These are phyloP conservation scores for Botrytis hyacinthi DNA, from an alignment of 2,329 filamentous ascomycete species.

Conservation along the genomic window DNA sequence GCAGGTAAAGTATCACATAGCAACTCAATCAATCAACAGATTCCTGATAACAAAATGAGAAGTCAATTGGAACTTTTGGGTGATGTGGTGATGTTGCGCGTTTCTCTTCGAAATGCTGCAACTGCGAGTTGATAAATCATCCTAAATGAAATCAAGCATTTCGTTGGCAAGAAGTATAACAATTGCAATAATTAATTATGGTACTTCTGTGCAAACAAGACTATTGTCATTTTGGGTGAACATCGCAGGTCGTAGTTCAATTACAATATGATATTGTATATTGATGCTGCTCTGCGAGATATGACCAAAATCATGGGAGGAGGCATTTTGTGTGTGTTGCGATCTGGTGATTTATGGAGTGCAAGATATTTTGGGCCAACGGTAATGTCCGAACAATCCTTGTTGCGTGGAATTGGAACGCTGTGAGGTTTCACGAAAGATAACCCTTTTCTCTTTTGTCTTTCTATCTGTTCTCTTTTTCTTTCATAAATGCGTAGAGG, in stretches of 20 bases:
- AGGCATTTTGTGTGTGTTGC: conserved; percentile 34
- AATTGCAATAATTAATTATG: background rate
- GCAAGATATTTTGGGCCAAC: conserved; percentile 26
- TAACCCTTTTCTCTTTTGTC: conserved; percentile 14
- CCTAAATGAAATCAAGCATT: background rate
- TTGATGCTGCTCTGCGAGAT: conserved; percentile 27
- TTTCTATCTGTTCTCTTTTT: background rate
- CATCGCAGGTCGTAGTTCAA: conserved; percentile 22
- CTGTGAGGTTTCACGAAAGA: conserved; percentile 31
- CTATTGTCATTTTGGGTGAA: conserved; percentile 24
- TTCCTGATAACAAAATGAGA: conserved; percentile 33
- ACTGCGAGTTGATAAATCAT: conserved; percentile 8
- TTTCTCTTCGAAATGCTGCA: conserved; percentile 26
- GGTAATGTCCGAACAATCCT: conserved; percentile 34
- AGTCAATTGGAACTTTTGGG: conserved; percentile 22
- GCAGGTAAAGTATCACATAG: conserved; percentile 37
- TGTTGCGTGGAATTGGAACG: conserved; percentile 33
- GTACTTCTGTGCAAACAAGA: background rate
- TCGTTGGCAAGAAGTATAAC: conserved; percentile 10
- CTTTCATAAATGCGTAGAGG: conserved; percentile 7
- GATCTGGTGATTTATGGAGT: conserved; percentile 31
- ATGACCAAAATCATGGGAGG: conserved; percentile 32
- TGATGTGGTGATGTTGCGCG: conserved; percentile 27
- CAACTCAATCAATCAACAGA: conserved; percentile 27
- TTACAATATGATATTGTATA: conserved; percentile 24